Percentiles rank a stretch among this genome's conserved stretches.
These are phyloP conservation scores for Dovyalis caffra DNA, from an alignment of 345 rosid species.

Conservation along the genomic window DNA sequence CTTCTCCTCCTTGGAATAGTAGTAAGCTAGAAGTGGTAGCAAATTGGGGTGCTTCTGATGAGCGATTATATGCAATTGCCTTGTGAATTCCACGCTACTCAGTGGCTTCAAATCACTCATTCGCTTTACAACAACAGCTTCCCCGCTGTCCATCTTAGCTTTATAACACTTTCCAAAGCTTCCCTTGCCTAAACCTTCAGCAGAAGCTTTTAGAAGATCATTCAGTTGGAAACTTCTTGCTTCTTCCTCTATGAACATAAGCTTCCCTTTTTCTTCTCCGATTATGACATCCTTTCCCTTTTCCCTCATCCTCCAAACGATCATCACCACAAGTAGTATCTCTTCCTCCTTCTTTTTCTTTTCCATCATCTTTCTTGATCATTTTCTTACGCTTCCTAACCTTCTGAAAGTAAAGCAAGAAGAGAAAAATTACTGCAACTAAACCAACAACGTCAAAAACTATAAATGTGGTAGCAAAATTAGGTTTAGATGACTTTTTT, in stretches of 20 bases:
- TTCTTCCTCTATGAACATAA: constrained; percentile 32
- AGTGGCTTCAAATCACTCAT: constrained; percentile 48
- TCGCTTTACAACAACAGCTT: constrained; percentile 43
- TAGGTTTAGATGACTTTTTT: background rate
- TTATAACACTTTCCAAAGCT: constrained; percentile 48
- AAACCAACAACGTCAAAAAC: constrained; percentile 35
- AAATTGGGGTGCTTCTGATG: constrained; percentile 47
- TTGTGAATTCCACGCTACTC: constrained; percentile 38
- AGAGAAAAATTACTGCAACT: constrained; percentile 33
- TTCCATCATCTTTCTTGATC: constrained; percentile 4
- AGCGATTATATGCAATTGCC: constrained; percentile 30
- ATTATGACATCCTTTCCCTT: background rate
- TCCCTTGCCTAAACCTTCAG: constrained; percentile 53
- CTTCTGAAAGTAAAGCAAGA: constrained; percentile 34
- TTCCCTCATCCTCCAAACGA: background rate
- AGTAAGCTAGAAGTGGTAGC: constrained; percentile 67
- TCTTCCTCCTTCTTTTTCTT: background rate
- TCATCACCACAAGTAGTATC: background rate
- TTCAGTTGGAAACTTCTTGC: constrained; percentile 26
- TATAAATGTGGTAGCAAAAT: constrained; percentile 17
- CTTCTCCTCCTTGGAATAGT: constrained; percentile 66
- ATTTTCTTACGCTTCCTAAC: constrained; percentile 21
- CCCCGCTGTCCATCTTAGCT: constrained; percentile 33
- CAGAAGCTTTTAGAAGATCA: constrained; percentile 52
- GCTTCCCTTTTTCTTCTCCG: constrained; percentile 31